These are phyloP conservation scores for Saturnispora zaruensis DNA, from an alignment of 805 yeast species.

Conservation along the genomic window DNA sequence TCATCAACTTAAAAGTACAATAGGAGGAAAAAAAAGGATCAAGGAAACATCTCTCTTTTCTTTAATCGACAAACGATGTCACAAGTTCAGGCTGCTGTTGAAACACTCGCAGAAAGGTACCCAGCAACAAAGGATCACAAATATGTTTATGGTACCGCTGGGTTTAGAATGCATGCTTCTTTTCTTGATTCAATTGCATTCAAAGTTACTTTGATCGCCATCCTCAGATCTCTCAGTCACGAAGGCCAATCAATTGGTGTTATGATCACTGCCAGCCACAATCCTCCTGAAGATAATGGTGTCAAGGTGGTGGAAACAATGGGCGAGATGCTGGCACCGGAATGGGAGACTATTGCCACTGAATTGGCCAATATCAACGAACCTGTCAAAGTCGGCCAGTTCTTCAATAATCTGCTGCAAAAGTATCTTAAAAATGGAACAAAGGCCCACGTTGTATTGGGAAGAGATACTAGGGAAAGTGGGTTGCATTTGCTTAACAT, in stretches of 20 bases:
- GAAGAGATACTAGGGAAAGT: conserved; percentile 82
- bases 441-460: conserved; percentile 49
- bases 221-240: conserved; percentile 66
- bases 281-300: conserved; percentile 88
- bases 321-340: conserved; percentile 79
- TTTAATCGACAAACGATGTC: neutral
- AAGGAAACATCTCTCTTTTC: neutral
- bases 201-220: conserved; percentile 76
- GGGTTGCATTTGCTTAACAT: conserved; percentile 58
- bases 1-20: neutral
- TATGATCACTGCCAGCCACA: conserved; percentile 94
- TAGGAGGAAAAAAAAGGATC: neutral
- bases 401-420: conserved; percentile 18
- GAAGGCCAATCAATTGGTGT: conserved; percentile 70
- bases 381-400: neutral
- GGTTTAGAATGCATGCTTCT: conserved; percentile 72
- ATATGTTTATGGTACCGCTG: conserved; percentile 92
- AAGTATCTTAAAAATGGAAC: conserved; percentile 36
- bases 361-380: conserved; percentile 50
- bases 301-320: conserved; percentile 89
- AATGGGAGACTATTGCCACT: conserved; percentile 84
- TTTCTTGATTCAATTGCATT: conserved; percentile 73
- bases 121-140: conserved; percentile 36
- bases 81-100: neutral
- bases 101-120: conserved; percentile 20